A percentile compares a stretch with the other conserved stretches of the same genome.
Evolutionary conservation across 441 rosid species (phyloP).

Genomic region (Populus tomentosa): DNA sequence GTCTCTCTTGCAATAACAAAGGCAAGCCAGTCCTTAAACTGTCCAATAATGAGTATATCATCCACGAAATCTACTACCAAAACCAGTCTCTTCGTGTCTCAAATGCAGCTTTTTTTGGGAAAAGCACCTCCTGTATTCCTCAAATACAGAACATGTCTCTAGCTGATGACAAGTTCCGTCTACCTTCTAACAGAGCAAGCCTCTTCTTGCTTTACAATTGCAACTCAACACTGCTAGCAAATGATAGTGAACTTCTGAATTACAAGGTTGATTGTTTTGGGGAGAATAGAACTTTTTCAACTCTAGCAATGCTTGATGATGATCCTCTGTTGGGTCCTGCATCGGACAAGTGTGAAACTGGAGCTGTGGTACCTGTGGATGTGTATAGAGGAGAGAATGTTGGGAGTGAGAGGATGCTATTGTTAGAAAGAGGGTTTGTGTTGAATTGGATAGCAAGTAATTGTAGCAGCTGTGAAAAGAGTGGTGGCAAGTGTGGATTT

Average conservation of each 20-base stretch:
- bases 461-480: constrained; percentile 30
- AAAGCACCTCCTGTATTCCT: constrained; percentile 11
- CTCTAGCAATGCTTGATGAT: constrained; percentile 19
- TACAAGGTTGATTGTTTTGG: constrained; percentile 13
- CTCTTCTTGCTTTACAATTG: constrained; percentile 34
- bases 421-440: constrained; percentile 29
- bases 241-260: background rate
- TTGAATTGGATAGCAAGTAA: constrained; percentile 42
- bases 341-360: constrained; percentile 11
- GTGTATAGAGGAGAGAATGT: background rate
- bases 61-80: too few relatives aligned
- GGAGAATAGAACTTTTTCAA: background rate
- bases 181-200: background rate
- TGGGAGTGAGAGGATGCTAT: constrained; percentile 1
- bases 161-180: background rate
- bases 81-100: too few relatives aligned
- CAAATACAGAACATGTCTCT: constrained; percentile 30
- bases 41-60: too few relatives aligned
- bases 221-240: constrained; percentile 3
- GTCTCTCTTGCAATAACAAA: too few relatives aligned
- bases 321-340: constrained; percentile 22
- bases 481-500: constrained; percentile 56
- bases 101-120: constrained; percentile 7
- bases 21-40: too few relatives aligned
- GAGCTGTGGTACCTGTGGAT: constrained; percentile 29